A percentile compares a stretch with the other conserved stretches of the same genome.
Conservation (phyloP, 148 eudicot genomes). For the Bassia scoparia region DNA sequence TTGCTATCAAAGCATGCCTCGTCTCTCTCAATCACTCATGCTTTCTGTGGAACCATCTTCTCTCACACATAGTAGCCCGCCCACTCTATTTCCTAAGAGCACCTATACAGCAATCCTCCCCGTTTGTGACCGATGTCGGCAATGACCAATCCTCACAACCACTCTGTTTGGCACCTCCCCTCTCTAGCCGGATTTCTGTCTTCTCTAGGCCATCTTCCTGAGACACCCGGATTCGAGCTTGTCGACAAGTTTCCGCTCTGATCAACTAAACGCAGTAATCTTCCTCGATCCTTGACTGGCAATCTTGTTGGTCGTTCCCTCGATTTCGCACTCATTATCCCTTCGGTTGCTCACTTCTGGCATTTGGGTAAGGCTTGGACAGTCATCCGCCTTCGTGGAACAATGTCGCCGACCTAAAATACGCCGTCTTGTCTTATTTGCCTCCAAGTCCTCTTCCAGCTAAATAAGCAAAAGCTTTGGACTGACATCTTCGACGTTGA, state of each 20-base stretch:
- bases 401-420: background rate
- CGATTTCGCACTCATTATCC: background rate
- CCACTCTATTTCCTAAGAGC: background rate
- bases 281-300: no score
- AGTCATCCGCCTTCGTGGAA: background rate
- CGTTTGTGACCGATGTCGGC: background rate
- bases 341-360: background rate
- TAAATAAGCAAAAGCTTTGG: background rate
- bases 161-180: background rate
- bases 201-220: background rate
- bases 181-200: no score
- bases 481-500: background rate
- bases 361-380: background rate
- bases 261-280: no score
- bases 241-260: background rate
- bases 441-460: background rate
- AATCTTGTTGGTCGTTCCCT: background rate
- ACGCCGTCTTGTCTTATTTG: background rate
- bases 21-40: background rate
- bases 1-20: no score
- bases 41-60: background rate
- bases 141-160: background rate
- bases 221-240: background rate
- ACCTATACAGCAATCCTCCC: background rate
- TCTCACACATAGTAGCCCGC: background rate